Conservation (phyloP, 192 early-diverging fungal species). For the Coemansia sp. region DNA sequence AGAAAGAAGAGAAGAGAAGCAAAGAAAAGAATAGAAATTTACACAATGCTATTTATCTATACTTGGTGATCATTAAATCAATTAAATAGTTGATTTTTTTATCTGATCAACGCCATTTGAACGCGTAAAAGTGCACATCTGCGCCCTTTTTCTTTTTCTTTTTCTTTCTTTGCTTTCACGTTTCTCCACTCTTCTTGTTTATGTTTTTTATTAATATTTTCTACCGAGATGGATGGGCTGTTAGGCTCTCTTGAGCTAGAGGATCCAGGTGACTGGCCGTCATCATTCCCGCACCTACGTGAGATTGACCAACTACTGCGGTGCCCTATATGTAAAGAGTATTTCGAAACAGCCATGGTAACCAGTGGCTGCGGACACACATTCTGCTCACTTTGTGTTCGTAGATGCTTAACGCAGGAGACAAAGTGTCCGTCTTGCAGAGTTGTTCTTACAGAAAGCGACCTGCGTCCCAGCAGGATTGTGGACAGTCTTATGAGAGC, state of each 20-base stretch:
- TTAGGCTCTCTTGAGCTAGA: conserved; percentile 40
- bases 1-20: too few relatives aligned
- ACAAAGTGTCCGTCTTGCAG: conserved; percentile 69
- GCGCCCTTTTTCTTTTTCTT: not conserved
- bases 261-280: conserved; percentile 72
- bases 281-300: conserved; percentile 41
- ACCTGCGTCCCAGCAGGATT: conserved; percentile 43
- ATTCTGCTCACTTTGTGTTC: conserved; percentile 77
- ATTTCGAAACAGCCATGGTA: conserved; percentile 61
- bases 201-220: not conserved
- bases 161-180: not conserved
- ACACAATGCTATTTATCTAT: too few relatives aligned
- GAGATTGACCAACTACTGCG: conserved; percentile 68
- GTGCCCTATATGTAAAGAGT: conserved; percentile 79
- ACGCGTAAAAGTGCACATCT: not conserved
- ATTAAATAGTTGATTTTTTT: too few relatives aligned
- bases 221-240: not conserved
- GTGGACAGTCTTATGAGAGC: conserved; percentile 33
- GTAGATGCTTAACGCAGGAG: conserved; percentile 60
- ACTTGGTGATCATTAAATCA: too few relatives aligned
- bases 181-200: not conserved
- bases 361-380: conserved; percentile 66
- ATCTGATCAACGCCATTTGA: not conserved
- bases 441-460: conserved; percentile 31
- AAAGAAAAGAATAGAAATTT: too few relatives aligned